Conservation (phyloP, 2,329 filamentous ascomycete species). For the Cylindrodendrum hubeiense region DNA sequence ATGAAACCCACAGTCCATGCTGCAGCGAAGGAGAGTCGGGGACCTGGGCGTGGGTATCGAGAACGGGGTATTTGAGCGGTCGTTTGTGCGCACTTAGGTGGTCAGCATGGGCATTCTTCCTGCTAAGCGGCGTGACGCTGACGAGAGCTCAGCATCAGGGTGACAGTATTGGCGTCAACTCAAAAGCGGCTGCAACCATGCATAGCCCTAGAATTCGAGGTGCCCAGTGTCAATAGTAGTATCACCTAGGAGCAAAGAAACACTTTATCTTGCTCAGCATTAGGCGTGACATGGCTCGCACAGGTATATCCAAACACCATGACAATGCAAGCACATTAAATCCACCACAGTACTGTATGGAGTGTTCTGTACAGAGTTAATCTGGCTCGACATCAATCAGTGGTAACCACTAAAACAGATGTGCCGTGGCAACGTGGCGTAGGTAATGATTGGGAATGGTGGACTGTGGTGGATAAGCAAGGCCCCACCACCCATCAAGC, state of each 20-base stretch:
- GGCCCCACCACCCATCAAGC: constrained; percentile 7
- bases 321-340: too few species aligned
- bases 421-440: constrained; percentile 46
- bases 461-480: constrained; percentile 24
- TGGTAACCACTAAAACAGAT: constrained; percentile 42
- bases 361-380: too few species aligned
- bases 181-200: not conserved
- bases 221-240: too few species aligned
- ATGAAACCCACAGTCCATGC: constrained; percentile 5
- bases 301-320: too few species aligned
- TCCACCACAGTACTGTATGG: constrained; percentile 3
- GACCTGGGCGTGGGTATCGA: not conserved
- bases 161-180: not conserved
- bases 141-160: constrained; percentile 17
- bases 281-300: too few species aligned
- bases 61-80: not conserved
- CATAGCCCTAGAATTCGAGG: not conserved
- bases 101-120: not conserved
- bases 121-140: not conserved
- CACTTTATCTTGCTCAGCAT: too few species aligned
- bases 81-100: not conserved
- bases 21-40: not conserved
- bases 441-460: constrained; percentile 41
- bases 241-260: too few species aligned
- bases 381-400: constrained; percentile 11